Conservation (phyloP, 495 filamentous ascomycete genomes). For the Penicillium cosmopolitanum region DNA sequence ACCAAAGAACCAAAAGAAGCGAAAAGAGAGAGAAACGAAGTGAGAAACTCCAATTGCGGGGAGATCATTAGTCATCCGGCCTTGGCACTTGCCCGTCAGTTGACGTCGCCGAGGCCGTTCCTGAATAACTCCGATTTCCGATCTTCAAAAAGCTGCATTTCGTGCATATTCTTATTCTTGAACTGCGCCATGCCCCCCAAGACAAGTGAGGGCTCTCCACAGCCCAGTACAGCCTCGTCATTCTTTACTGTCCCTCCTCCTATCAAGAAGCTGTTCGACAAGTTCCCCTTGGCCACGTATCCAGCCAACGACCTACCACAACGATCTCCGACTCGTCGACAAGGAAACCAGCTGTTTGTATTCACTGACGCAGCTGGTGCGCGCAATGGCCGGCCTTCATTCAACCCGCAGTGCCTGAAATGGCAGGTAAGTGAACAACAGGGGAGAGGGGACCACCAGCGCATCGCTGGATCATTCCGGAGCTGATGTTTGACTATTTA, state of each 20-base stretch:
- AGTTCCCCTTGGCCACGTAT: slow-evolving; percentile 78
- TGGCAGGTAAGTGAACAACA: slow-evolving; percentile 76
- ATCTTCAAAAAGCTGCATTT: too few relatives aligned
- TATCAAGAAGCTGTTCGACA: slow-evolving; percentile 81
- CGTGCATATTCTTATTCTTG: too few relatives aligned
- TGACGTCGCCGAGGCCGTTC: neutral
- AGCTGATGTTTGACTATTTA: slow-evolving; percentile 37
- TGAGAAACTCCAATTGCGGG: slow-evolving; percentile 12
- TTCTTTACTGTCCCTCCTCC: slow-evolving; percentile 73
- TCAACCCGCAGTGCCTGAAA: slow-evolving; percentile 92
- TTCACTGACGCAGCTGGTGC: slow-evolving; percentile 74
- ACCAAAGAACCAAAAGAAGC: neutral
- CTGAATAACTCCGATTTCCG: too few relatives aligned
- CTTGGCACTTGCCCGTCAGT: slow-evolving; percentile 4
- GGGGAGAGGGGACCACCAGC: neutral
- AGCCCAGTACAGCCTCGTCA: slow-evolving; percentile 28
- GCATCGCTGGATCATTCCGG: neutral
- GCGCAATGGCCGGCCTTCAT: slow-evolving; percentile 67
- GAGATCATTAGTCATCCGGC: slow-evolving; percentile 3
- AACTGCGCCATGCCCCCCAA: slow-evolving; percentile 39
- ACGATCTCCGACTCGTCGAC: slow-evolving; percentile 52
- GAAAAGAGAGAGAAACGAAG: neutral
- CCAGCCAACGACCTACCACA: slow-evolving; percentile 77
- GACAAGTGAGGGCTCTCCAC: slow-evolving; percentile 28
- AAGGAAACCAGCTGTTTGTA: slow-evolving; percentile 71